A percentile compares a stretch with the other conserved stretches of the same genome.
Evolutionary conservation across 306 rosid species (phyloP).

Genomic region (Vigna hirtella): DNA sequence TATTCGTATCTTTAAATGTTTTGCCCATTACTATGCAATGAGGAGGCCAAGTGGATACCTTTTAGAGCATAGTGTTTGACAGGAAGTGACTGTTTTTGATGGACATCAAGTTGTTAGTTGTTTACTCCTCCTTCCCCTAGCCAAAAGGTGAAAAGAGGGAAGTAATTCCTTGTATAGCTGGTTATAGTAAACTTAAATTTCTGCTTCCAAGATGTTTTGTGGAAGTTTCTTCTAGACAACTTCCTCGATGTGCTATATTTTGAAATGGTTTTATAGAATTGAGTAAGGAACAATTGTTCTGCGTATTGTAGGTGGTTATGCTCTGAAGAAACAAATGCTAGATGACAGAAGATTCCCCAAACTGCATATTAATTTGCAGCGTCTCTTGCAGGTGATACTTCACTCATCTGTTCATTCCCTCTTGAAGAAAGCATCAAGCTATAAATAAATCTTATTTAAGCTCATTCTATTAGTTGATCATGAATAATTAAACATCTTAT

Average conservation of each 20-base stretch:
- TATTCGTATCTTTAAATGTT: neutral
- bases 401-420: constrained; percentile 25
- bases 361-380: constrained; percentile 91
- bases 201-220: constrained; percentile 28
- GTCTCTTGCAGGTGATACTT: constrained; percentile 83
- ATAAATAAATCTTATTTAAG: constrained; percentile 21
- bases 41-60: neutral
- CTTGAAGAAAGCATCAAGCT: neutral
- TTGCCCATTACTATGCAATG: constrained; percentile 7
- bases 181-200: constrained; percentile 9
- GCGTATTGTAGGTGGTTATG: constrained; percentile 71
- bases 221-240: constrained; percentile 3
- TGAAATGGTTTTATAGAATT: neutral
- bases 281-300: constrained; percentile 39
- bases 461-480: neutral
- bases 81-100: constrained; percentile 21
- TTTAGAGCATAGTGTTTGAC: constrained; percentile 11
- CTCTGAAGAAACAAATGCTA: constrained; percentile 92
- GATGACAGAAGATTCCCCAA: constrained; percentile 98
- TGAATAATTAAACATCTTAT: neutral
- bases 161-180: constrained; percentile 17
- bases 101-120: constrained; percentile 16
- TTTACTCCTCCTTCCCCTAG: neutral
- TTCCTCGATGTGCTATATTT: constrained; percentile 6
- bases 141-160: neutral